Evolutionary conservation across 139 green algal species (phyloP), one percentile per base, ranked within the genome.

Genomic region (Picochlorum sp.): DNA sequence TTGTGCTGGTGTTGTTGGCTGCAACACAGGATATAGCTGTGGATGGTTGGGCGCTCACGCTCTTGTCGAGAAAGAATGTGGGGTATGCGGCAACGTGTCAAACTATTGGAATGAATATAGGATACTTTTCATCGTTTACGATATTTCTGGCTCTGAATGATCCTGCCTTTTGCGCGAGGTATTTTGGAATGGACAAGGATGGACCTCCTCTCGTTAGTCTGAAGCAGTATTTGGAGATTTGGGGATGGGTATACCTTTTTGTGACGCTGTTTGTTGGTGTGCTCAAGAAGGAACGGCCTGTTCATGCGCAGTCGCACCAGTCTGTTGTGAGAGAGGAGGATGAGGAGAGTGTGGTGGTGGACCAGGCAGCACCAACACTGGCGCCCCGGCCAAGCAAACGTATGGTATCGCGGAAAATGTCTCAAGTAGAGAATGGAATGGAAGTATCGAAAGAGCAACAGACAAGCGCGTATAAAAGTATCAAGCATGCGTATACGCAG

Each of bases 11-110:
- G 44, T 67, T 96, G 34, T 75, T 96, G 58, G 87, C 86, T 23
- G 90, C 90, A 21, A 97, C 90, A 9, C 90, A 96, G 73, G 90
- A 97, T 80, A 92, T 97, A 56, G 87, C 87, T 13, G 88, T 97
- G 30, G 90, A 97, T 71, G 89, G 91, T 49, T 97, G 91, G 91
- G 91, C 90, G 28, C 74, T 97, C 21, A 95, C 84, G 21, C 84
- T 97, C 69, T 84, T 97, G 50, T 84, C 81, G 13, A 75, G 72
- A 20, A 51, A 57, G n/a, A 80, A 95, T 72, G 80, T 95, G 21
- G 87, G 83, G 38, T 92, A 89, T 51, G 85, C 89, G 0, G 86
- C 86, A 23, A 97, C 88, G 2, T 96, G 91, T 71, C 90, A 97
- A 75, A 97, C 90, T 4, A 70, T 96, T 59, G 89, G 89, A 61